Percentiles rank a stretch among this genome's conserved stretches.
These are phyloP conservation scores for Scutellaria galericulata DNA, from an alignment of 257 asterid genomes.

Conservation along the genomic window DNA sequence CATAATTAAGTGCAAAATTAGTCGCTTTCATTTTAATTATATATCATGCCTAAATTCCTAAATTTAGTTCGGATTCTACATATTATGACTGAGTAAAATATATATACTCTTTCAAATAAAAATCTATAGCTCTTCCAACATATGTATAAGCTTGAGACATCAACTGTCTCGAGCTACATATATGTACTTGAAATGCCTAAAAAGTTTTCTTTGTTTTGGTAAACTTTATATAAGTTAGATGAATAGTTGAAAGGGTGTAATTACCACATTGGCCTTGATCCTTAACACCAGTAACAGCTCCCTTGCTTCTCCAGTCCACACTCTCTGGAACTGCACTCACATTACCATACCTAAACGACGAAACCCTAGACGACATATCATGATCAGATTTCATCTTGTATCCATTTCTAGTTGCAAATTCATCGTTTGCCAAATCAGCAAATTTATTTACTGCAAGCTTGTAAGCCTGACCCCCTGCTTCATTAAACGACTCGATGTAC, in stretches of 20 bases:
- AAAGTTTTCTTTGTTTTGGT: too few species aligned
- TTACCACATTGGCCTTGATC: constrained; percentile 55
- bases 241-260: neutral
- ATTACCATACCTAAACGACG: constrained; percentile 43
- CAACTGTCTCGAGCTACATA: too few species aligned
- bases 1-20: too few species aligned
- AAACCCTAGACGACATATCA: neutral
- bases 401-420: constrained; percentile 44
- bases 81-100: too few species aligned
- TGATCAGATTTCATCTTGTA: constrained; percentile 24
- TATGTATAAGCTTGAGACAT: too few species aligned
- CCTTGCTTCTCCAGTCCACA: constrained; percentile 48
- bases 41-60: too few species aligned
- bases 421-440: constrained; percentile 50
- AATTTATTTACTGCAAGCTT: constrained; percentile 45
- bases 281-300: constrained; percentile 52
- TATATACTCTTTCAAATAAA: too few species aligned
- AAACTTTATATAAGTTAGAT: too few species aligned
- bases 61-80: too few species aligned
- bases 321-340: constrained; percentile 41
- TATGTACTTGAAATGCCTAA: too few species aligned
- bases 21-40: too few species aligned
- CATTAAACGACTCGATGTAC: constrained; percentile 46
- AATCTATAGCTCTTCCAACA: too few species aligned
- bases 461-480: constrained; percentile 33